These are phyloP conservation scores for Diplodia scrobiculata DNA, from an alignment of 2,329 filamentous ascomycete genomes.

Conservation along the genomic window DNA sequence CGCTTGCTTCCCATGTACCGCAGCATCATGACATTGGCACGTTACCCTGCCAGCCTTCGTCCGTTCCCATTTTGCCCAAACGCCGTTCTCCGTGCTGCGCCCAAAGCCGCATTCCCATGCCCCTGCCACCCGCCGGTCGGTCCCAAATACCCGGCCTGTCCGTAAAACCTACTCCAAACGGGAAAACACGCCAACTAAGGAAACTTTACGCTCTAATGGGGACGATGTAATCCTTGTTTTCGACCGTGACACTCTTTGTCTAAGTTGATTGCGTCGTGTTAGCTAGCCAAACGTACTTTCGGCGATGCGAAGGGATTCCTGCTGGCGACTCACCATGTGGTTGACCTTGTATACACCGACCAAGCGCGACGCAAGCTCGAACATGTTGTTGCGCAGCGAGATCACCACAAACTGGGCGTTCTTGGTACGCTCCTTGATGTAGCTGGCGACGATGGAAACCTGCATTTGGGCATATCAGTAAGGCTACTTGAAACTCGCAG, in stretches of 20 bases:
- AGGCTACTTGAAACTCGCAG: constrained; percentile 1
- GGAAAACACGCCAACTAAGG: not conserved
- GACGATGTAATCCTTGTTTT: constrained; percentile 54
- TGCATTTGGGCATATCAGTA: constrained; percentile 42
- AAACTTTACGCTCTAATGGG: constrained; percentile 24
- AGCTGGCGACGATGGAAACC: constrained; percentile 97
- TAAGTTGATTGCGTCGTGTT: constrained; percentile 32
- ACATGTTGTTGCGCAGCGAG: constrained; percentile 98
- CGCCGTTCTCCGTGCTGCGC: not conserved
- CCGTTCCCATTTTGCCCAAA: not conserved
- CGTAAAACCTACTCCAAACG: not conserved
- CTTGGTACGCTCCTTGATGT: constrained; percentile 98
- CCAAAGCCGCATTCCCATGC: not conserved
- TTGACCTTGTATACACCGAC: constrained; percentile 99
- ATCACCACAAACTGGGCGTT: constrained; percentile 82
- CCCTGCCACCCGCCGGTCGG: not conserved
- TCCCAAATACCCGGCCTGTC: constrained; percentile 5
- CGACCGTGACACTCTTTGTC: constrained; percentile 58
- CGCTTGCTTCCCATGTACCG: not conserved
- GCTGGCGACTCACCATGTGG: constrained; percentile 69
- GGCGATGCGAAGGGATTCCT: not conserved
- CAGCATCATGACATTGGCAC: not conserved
- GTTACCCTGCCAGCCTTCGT: not conserved
- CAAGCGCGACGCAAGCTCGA: constrained; percentile 91
- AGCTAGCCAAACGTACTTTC: not conserved